Percentiles rank a stretch among this genome's conserved stretches.
phyloP scores from a whole-genome alignment of 805 yeast species.

The Starmerella sp. region DNA sequence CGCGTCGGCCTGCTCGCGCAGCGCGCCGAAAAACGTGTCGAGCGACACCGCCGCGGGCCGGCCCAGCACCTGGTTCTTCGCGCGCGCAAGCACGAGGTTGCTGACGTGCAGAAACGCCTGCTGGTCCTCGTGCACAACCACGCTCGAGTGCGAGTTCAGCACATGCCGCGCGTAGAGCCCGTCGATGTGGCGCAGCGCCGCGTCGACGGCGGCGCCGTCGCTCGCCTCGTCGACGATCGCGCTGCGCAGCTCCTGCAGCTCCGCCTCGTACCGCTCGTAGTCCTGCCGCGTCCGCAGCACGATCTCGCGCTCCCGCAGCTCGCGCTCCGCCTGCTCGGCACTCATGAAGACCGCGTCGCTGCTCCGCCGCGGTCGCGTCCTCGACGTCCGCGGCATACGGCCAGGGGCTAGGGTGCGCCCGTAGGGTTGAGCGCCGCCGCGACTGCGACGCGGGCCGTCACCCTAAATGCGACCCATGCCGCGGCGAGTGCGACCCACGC shows the following conservation, averaged over 20 bases:
- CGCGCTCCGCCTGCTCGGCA: background rate
- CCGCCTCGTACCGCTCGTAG: background rate
- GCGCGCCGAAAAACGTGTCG: background rate
- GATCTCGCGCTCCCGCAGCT: background rate
- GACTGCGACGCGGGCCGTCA: no score
- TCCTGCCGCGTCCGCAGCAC: conserved; percentile 7
- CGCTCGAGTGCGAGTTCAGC: background rate
- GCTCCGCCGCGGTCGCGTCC: no score
- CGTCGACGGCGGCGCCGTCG: background rate
- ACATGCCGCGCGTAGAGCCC: conserved; percentile 1
- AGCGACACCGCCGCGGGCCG: conserved; percentile 5
- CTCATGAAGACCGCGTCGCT: background rate
- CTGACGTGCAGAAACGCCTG: conserved; percentile 4
- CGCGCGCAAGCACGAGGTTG: conserved; percentile 1
- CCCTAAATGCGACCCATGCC: no score
- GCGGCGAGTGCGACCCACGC: no score
- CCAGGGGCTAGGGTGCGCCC: no score
- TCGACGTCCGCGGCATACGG: no score
- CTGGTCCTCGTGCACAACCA: conserved; percentile 11
- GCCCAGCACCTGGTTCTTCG: conserved; percentile 6
- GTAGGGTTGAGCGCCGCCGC: no score
- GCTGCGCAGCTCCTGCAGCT: background rate
- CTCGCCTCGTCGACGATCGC: background rate
- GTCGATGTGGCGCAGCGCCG: conserved; percentile 2
- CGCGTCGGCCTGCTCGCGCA: background rate